These are phyloP conservation scores for Fusarium sp. DNA, from an alignment of 2,329 filamentous ascomycete species.

Conservation along the genomic window DNA sequence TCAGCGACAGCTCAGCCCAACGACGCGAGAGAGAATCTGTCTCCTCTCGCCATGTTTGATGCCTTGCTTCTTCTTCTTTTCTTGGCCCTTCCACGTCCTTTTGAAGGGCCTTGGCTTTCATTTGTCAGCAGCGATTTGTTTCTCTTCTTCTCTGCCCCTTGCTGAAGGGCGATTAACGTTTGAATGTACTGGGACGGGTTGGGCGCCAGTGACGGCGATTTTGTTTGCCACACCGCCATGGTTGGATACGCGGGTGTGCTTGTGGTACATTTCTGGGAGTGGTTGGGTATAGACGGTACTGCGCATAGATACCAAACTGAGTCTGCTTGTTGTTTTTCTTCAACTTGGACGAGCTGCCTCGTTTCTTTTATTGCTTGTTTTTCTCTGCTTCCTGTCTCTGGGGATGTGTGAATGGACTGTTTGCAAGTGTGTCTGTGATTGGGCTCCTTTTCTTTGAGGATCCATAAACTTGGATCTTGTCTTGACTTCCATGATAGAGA, in stretches of 20 bases:
- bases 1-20: background rate
- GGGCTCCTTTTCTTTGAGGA: background rate
- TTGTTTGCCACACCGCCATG: constrained; percentile 20
- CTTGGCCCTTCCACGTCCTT: constrained; percentile 8
- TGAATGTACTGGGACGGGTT: constrained; percentile 22
- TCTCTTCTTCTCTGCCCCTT: constrained; percentile 3
- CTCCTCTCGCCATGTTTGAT: constrained; percentile 20
- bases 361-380: background rate
- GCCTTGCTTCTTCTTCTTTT: constrained; percentile 11
- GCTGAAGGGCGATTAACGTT: constrained; percentile 2
- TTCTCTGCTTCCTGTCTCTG: background rate
- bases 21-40: background rate
- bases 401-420: background rate
- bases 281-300: constrained; percentile 43
- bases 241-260: constrained; percentile 18
- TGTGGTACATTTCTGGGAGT: constrained; percentile 25
- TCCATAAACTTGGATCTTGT: background rate
- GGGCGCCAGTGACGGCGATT: constrained; percentile 29
- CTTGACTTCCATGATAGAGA: background rate
- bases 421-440: background rate
- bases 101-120: constrained; percentile 6
- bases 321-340: constrained; percentile 20
- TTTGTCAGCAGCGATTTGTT: constrained; percentile 22
- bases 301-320: constrained; percentile 47
- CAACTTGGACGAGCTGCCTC: constrained; percentile 1